Evolutionary conservation across 2,329 filamentous ascomycete genomes (phyloP), one percentile per base, ranked within the genome.

Genomic region (Cucurbitaria berberidis): DNA sequence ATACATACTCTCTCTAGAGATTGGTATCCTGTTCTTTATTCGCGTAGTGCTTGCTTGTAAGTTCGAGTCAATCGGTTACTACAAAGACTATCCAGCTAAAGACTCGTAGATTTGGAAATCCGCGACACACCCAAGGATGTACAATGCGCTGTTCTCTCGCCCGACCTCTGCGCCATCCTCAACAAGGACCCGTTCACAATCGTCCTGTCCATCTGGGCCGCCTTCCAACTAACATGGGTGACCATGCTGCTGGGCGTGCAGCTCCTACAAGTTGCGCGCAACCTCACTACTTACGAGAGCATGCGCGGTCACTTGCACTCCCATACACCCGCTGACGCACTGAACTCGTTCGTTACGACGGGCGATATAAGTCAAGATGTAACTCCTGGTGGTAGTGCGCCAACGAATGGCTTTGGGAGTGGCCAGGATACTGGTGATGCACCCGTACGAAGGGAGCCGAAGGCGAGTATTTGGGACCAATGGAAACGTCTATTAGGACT

Each of bases 211-310:
- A 77, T 90, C 24, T 99, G 95, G 95, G 84, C 84, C 6, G 83
- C 84, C 2, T 80, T 97, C 38, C 96, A 99, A 75, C 83, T 97
- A 27, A 89, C 91, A 18, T 99, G 95, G 95, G 91, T 98, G 2
- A 88, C 89, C n/a, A 98, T 99, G 93, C 86, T 99, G 29, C 83
- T 97, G 54, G 89, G 92, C 60, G 96, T 98, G 5, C 96, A 99
- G 73, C 86, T 97, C 45, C 83, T 97, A 45, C 93, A 99, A 72
- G 88, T 99, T 45, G 89, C 92, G 0, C 87, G 92, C 56, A 96
- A 93, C 51, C 89, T 96, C 81, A 99, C 95, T 1, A 99, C 95
- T 0, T 98, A 90, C 76, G 95, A 99, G 76, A 96, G 93, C 74
- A 98, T 99, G 93, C 87, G 88, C 59, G 89, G 91, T 45, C 83